Conservation (phyloP, 352 stramenopile species). For the Phytophthora brassicae region DNA sequence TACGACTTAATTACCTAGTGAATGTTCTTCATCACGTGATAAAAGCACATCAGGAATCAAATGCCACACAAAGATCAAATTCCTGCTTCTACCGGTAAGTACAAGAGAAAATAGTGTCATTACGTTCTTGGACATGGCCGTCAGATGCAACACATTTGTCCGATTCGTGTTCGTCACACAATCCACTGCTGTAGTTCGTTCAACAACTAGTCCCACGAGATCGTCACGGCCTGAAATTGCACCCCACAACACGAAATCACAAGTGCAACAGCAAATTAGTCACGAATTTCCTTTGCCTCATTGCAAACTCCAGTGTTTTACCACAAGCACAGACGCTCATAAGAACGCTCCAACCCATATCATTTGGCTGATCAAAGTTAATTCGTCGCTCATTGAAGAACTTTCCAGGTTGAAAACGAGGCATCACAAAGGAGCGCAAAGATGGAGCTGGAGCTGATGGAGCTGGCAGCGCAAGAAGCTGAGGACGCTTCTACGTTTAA, state of each 20-base stretch:
- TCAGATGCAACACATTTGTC: constrained; percentile 78
- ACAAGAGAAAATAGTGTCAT: too few relatives aligned
- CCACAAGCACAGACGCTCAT: constrained; percentile 79
- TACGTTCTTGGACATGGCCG: constrained; percentile 76
- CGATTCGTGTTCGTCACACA: constrained; percentile 62
- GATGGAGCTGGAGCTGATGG: constrained; percentile 34
- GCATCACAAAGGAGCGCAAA: constrained; percentile 22
- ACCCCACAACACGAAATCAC: neutral
- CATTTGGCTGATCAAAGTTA: constrained; percentile 62
- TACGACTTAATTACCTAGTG: constrained; percentile 1
- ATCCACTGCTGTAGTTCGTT: constrained; percentile 58
- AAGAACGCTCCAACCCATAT: constrained; percentile 73
- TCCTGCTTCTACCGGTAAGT: too few relatives aligned
- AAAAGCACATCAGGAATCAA: constrained; percentile 29
- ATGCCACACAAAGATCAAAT: too few relatives aligned
- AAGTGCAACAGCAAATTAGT: constrained; percentile 2
- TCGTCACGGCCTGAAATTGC: constrained; percentile 55
- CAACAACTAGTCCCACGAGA: constrained; percentile 53
- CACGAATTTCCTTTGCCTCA: neutral
- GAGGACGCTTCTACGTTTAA: constrained; percentile 12
- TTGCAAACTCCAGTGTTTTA: constrained; percentile 24
- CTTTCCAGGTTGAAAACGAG: constrained; percentile 38
- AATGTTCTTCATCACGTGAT: constrained; percentile 19
- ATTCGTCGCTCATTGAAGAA: constrained; percentile 64
- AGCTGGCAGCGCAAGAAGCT: constrained; percentile 17